A percentile compares a stretch with the other conserved stretches of the same genome.
Conservation (phyloP, 768 basidiomycete genomes). For the Trametes cubensis region DNA sequence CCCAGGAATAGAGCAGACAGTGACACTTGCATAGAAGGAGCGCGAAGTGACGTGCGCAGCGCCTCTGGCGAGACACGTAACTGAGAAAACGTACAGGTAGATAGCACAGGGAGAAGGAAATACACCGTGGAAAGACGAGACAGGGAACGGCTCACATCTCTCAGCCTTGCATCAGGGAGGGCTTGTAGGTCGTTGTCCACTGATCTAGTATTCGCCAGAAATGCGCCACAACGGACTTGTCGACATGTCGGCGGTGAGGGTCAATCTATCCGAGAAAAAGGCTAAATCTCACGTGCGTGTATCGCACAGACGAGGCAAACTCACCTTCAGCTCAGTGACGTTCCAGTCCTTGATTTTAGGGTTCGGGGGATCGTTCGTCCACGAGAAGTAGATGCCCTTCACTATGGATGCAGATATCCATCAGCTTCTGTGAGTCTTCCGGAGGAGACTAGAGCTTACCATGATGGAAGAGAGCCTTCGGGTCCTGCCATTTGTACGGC, state of each 20-base stretch:
- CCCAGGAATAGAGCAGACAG: neutral
- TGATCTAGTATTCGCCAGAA: slow-evolving; percentile 94
- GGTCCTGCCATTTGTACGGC: slow-evolving; percentile 96
- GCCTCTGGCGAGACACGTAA: neutral
- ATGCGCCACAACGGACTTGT: slow-evolving; percentile 92
- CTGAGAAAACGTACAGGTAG: neutral
- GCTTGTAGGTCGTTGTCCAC: slow-evolving; percentile 82
- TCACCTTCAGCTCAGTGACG: slow-evolving; percentile 89
- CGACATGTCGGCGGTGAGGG: slow-evolving; percentile 83
- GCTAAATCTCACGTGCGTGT: no score
- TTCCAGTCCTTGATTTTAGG: slow-evolving; percentile 95
- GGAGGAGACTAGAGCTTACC: slow-evolving; percentile 50
- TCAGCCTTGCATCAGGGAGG: slow-evolving; percentile 62
- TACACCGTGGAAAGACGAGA: neutral
- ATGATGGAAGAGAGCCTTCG: slow-evolving; percentile 89
- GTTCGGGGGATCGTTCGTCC: slow-evolving; percentile 91
- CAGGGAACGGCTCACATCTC: neutral
- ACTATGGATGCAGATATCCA: slow-evolving; percentile 49
- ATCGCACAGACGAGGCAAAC: slow-evolving; percentile 8
- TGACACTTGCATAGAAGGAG: neutral
- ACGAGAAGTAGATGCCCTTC: slow-evolving; percentile 94
- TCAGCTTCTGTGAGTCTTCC: neutral
- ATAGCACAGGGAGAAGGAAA: neutral
- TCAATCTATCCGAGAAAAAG: slow-evolving; percentile 66
- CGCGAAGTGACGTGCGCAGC: neutral